Conservation (phyloP, 2,329 filamentous ascomycete species). For the Cordyceps sp. region DNA sequence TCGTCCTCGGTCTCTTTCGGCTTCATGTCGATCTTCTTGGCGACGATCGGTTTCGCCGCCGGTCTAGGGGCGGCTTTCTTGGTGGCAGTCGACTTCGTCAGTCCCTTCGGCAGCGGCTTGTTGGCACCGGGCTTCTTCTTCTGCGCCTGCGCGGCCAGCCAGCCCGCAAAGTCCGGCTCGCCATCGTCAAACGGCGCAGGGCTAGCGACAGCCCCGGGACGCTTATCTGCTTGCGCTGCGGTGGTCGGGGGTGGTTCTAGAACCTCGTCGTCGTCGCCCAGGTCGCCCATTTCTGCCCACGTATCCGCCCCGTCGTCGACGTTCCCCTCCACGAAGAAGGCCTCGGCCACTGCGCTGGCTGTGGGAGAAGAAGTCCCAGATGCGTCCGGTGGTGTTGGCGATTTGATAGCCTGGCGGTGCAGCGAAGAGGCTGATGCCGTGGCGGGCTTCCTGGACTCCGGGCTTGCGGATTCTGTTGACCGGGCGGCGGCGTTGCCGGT, state of each 20-base stretch:
- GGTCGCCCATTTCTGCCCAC: conserved; percentile 57
- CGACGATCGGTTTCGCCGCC: conserved; percentile 22
- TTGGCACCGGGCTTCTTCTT: conserved; percentile 39
- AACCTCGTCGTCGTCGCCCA: conserved; percentile 35
- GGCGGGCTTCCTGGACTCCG: conserved; percentile 17
- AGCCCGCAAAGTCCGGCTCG: conserved; percentile 91
- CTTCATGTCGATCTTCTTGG: conserved; percentile 55
- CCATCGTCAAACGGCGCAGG: conserved; percentile 57
- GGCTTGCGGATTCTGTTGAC: conserved; percentile 21
- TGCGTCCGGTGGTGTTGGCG: conserved; percentile 26
- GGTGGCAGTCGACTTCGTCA: conserved; percentile 40
- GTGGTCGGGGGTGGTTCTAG: conserved; percentile 15
- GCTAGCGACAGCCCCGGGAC: conserved; percentile 14
- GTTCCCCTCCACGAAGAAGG: conserved; percentile 37
- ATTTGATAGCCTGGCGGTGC: conserved; percentile 40
- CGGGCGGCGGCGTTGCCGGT: conserved; percentile 24
- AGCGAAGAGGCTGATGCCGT: conserved; percentile 39
- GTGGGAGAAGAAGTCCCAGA: conserved; percentile 32
- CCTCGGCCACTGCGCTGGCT: conserved; percentile 24
- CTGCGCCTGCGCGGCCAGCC: conserved; percentile 73
- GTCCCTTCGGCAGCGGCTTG: conserved; percentile 68
- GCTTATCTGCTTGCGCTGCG: conserved; percentile 9
- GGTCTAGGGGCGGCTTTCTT: conserved; percentile 28
- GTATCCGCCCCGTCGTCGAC: conserved; percentile 51
- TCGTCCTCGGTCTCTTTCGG: conserved; percentile 42